Base-by-base conservation (phyloP, 2,329 filamentous ascomycete genomes). In the Colletotrichum siamense region DNA sequence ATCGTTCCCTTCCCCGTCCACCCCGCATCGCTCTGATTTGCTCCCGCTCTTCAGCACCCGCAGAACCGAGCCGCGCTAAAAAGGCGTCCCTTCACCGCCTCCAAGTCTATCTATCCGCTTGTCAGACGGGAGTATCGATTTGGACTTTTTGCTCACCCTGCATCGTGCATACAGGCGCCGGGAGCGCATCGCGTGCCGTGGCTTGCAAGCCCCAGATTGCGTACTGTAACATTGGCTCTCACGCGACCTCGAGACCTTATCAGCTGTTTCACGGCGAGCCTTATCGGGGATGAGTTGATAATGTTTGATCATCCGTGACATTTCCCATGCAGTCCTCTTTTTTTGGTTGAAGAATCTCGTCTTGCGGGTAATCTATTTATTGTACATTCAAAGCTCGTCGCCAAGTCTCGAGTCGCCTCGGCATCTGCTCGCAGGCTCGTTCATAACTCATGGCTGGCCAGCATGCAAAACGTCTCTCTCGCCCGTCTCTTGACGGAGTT, bases 331-430 rank as follows among this genome's bases (percentile, higher is more conserved):
- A 57, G 32, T 49, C 8, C 34, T 70, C 68, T 52, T 59, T 68
- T 10, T 39, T 64, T 59, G 22, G 52, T 34, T 34, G 57, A 68
- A 52, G 49, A 61, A 65, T 71, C 49, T 59, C 65, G 64, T 76
- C 74, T 69, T 69, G 70, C 74, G 70, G 74, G 74, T 69, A 73
- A 76, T 76, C 70, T 76, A 76, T 76, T 74, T 76, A 69, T 76
- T 65, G 70, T 76, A 74, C 74, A 76, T 76, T 76, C 74, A 76
- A 69, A 64, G 70, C 66, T 74, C 65, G 64, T 76, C 74, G 64
- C 49, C 70, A 69, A 69, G 74, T 36, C 44, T 34, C 2, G 64
- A 73, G 72, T 69, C 64, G 59, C 70, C 70, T 36, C 74, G 59
- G 70, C 44, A 36, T 69, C 32, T 69, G 70, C 49, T 59, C 70